Conservation (phyloP, 257 asterid species). For the Solanum etuberosum region DNA sequence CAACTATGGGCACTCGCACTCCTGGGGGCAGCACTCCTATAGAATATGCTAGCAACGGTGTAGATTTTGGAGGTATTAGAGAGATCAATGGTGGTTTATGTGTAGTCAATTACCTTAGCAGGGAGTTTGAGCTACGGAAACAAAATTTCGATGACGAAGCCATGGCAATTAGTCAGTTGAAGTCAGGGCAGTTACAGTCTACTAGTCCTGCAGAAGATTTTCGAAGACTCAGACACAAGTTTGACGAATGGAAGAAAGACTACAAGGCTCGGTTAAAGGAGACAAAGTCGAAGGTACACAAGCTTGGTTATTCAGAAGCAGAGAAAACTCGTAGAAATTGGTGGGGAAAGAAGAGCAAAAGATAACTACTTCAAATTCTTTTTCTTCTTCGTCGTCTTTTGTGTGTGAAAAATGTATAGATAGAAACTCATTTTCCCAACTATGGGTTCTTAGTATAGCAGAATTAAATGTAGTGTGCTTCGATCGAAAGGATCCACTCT, state of each 20-base stretch:
- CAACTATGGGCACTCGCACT: constrained; percentile 35
- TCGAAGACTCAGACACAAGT: constrained; percentile 44
- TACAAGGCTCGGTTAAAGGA: constrained; percentile 52
- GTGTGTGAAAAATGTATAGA: background rate
- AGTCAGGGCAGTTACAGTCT: constrained; percentile 20
- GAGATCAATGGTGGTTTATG: constrained; percentile 29
- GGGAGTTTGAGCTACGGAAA: constrained; percentile 50
- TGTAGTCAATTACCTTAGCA: constrained; percentile 35
- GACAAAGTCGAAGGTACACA: constrained; percentile 41
- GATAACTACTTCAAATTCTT: background rate
- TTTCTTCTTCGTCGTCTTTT: background rate
- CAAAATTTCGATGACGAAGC: constrained; percentile 48
- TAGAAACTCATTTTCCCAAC: background rate
- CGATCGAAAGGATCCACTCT: constrained; percentile 16
- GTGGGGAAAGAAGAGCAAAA: constrained; percentile 67
- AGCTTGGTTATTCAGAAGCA: constrained; percentile 30
- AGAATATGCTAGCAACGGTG: constrained; percentile 25
- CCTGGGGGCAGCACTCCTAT: constrained; percentile 66
- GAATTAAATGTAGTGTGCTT: constrained; percentile 2
- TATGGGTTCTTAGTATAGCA: background rate
- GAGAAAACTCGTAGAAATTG: constrained; percentile 44
- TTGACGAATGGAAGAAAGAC: constrained; percentile 60
- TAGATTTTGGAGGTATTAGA: constrained; percentile 20
- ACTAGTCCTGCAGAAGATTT: constrained; percentile 28
- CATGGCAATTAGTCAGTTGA: constrained; percentile 27